Evolutionary conservation across 495 filamentous ascomycete genomes (phyloP).

Genomic region (Hypoxylon crocopeplum): DNA sequence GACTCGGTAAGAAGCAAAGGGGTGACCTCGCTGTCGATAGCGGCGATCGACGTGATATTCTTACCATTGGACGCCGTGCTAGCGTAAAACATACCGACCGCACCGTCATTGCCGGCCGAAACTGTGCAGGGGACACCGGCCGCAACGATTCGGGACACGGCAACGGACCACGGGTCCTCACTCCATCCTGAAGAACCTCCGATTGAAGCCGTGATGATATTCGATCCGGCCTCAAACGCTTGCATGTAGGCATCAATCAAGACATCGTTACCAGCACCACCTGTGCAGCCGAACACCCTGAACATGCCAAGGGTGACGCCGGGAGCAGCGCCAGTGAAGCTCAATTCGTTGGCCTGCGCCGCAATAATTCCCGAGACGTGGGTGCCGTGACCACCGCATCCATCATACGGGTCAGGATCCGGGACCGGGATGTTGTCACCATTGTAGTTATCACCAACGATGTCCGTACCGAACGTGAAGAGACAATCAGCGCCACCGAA

Average conservation of each 20-base stretch:
- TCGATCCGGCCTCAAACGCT: conserved; percentile 63
- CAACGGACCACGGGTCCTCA: conserved; percentile 62
- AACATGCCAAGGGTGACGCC: conserved; percentile 62
- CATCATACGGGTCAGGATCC: conserved; percentile 53
- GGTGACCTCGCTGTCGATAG: conserved; percentile 56
- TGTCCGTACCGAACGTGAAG: conserved; percentile 59
- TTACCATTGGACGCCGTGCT: conserved; percentile 61
- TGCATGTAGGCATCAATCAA: conserved; percentile 62
- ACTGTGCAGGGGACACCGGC: conserved; percentile 61
- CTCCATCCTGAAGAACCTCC: conserved; percentile 63
- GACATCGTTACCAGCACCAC: conserved; percentile 57
- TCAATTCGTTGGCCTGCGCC: conserved; percentile 56
- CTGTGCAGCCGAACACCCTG: conserved; percentile 61
- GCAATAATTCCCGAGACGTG: conserved; percentile 64
- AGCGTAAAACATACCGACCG: conserved; percentile 59
- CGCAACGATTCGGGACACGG: conserved; percentile 61
- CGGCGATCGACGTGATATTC: conserved; percentile 58
- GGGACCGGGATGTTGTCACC: conserved; percentile 51
- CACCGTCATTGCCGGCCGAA: conserved; percentile 63
- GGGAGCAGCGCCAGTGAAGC: conserved; percentile 62
- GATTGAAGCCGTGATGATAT: conserved; percentile 67
- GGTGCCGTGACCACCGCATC: conserved; percentile 55
- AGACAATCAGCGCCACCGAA: conserved; percentile 59
- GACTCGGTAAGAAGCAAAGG: conserved; percentile 50
- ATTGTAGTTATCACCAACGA: conserved; percentile 59